A percentile compares a stretch with the other conserved stretches of the same genome.
These are phyloP conservation scores for Centaurea solstitialis DNA, from an alignment of 129 eudicot species.

Conservation along the genomic window DNA sequence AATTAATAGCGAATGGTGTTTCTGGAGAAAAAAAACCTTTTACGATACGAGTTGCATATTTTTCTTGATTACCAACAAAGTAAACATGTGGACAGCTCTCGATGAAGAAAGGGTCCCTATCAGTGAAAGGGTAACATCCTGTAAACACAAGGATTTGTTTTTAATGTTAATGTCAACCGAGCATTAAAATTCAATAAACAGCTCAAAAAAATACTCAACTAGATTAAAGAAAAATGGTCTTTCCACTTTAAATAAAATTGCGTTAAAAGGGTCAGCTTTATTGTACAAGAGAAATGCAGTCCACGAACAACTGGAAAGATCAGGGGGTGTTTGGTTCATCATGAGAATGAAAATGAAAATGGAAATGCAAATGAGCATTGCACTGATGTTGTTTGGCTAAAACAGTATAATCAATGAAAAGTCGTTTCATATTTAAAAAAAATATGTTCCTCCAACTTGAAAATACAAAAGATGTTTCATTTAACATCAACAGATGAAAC, in stretches of 20 bases:
- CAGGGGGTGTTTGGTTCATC: no score
- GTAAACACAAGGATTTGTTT: slow-evolving; percentile 22
- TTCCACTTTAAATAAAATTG: neutral
- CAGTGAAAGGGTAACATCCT: slow-evolving; percentile 99
- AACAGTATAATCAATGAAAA: no score
- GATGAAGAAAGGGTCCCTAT: slow-evolving; percentile 84
- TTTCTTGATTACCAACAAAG: slow-evolving; percentile 87
- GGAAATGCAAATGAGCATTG: no score
- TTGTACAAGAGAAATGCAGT: neutral
- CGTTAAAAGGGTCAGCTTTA: neutral
- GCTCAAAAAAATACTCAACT: neutral
- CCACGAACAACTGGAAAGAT: neutral
- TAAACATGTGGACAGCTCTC: slow-evolving; percentile 97
- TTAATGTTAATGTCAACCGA: neutral
- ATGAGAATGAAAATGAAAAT: no score
- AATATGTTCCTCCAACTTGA: no score
- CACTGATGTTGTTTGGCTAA: no score
- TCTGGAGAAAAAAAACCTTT: slow-evolving; percentile 47
- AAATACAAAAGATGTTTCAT: no score
- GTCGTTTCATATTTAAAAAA: no score
- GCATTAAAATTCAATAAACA: neutral
- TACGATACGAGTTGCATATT: slow-evolving; percentile 55
- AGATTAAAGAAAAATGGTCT: neutral
- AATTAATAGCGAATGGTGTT: neutral
- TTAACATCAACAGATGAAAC: no score